Evolutionary conservation across 2,329 filamentous ascomycete species (phyloP).

Genomic region (Diaporthe citrichinensis): DNA sequence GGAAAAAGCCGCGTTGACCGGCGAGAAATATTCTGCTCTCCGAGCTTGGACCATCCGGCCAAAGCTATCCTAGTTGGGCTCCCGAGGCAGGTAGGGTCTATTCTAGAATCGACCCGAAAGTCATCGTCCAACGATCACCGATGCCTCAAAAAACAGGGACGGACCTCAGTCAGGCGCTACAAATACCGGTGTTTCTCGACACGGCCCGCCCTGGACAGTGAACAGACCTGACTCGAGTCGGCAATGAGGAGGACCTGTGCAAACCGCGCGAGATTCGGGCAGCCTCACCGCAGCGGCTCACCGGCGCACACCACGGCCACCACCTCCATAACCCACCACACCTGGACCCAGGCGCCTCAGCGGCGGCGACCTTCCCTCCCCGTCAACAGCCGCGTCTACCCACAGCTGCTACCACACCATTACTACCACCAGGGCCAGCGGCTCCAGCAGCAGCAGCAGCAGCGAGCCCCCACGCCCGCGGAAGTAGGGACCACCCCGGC

Average conservation of each 20-base stretch:
- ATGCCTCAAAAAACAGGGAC: slow-evolving; percentile 24
- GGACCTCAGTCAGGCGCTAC: slow-evolving; percentile 1
- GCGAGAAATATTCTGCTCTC: neutral
- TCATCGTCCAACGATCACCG: neutral
- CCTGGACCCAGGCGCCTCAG: slow-evolving; percentile 15
- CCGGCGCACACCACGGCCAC: neutral
- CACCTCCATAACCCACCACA: neutral
- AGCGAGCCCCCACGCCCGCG: slow-evolving; percentile 12
- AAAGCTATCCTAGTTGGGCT: neutral
- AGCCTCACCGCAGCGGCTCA: slow-evolving; percentile 20
- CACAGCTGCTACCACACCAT: slow-evolving; percentile 21
- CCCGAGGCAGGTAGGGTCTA: neutral
- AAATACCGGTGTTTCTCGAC: neutral
- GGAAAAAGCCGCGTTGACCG: slow-evolving; percentile 7
- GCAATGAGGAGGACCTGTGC: neutral
- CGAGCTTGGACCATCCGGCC: slow-evolving; percentile 22
- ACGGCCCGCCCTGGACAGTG: neutral
- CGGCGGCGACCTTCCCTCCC: slow-evolving; percentile 9
- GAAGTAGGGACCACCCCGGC: neutral
- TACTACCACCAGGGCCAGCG: slow-evolving; percentile 12
- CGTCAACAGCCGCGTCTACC: slow-evolving; percentile 21
- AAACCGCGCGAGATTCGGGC: neutral
- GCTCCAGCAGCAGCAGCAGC: neutral
- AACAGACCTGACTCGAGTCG: neutral
- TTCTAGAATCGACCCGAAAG: slow-evolving; percentile 33